Evolutionary conservation across 2,329 filamentous ascomycete species (phyloP), one percentile per base, ranked within the genome.

Genomic region (Madurella fahalii): DNA sequence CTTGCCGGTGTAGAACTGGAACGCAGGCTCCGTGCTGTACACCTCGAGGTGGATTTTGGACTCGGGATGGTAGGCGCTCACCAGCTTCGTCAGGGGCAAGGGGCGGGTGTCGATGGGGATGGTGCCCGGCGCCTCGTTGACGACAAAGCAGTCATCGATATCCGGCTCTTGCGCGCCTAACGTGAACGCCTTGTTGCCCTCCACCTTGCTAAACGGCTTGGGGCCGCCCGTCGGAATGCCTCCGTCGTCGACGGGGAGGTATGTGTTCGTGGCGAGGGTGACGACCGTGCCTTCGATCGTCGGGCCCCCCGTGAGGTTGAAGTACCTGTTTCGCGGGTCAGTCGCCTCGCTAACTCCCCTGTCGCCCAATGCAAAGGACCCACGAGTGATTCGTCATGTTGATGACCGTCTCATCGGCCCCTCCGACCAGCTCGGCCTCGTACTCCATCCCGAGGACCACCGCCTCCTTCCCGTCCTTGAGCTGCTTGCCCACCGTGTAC

Each of bases 341-440:
- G 34, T 37, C 34, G 11, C 34, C 4, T 37, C 2, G 34, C 34
- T 4, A 12, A 4, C 9, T 15, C 9, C 11, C 9, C 34, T 34
- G 34, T 9, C 34, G 34, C 34, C 12, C 12, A 51, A 34, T 30
- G 41, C 20, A 25, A 12, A 48, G 34, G 9, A 69, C 76, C 63
- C 72, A 90, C 87, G 90, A 95, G 76, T 99, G 93, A 75, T 97
- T 99, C 47, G 94, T 97, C 74, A 97, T 81, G 73, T 92, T 95
- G 69, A 97, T 82, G 41, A 85, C 85, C 0, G 93, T 97, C 78
- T 96, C 93, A n/a, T 92, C 85, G 47, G 87, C 86, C 2, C 81
- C 86, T 5, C 56, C 62, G 2, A 90, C 79, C 45, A 97, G 78
- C 70, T 90, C 84, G 17, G 88, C 91, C 76, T 96, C 89, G 69